A percentile compares a stretch with the other conserved stretches of the same genome.
Evolutionary conservation across 306 rosid genomes (phyloP).

Genomic region (Fragaria ananassa): DNA sequence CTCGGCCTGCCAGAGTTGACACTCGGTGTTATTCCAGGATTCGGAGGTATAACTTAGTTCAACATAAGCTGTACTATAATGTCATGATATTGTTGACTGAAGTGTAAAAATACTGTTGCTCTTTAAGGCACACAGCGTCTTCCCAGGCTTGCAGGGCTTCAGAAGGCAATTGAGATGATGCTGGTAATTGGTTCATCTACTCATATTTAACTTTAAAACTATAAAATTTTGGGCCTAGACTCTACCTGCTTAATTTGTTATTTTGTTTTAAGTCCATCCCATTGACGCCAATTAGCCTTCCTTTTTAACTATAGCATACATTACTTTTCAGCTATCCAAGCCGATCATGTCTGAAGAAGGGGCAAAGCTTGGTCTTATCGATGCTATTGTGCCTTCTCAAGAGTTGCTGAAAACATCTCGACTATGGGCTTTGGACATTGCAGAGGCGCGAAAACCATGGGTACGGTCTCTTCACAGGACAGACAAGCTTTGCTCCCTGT

Average conservation of each 20-base stretch:
- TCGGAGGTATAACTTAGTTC: conserved; percentile 67
- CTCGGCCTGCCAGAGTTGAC: conserved; percentile 92
- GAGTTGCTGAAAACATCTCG: conserved; percentile 79
- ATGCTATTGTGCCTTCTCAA: conserved; percentile 67
- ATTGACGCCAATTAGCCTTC: conserved; percentile 8
- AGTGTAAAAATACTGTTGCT: conserved; percentile 30
- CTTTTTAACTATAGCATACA: not conserved
- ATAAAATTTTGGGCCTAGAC: not conserved
- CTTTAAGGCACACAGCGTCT: conserved; percentile 90
- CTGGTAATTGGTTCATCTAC: conserved; percentile 46
- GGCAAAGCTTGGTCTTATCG: conserved; percentile 79
- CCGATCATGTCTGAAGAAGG: conserved; percentile 92
- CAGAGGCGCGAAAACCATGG: conserved; percentile 71
- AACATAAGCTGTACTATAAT: conserved; percentile 12
- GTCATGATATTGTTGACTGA: conserved; percentile 16
- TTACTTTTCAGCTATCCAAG: conserved; percentile 60
- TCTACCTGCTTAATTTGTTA: not conserved
- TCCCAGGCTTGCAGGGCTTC: conserved; percentile 87
- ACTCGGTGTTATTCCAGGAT: conserved; percentile 92
- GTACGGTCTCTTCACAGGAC: conserved; percentile 83
- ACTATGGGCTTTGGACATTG: conserved; percentile 81
- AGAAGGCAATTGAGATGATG: conserved; percentile 89
- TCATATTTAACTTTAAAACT: not conserved
- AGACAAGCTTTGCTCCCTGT: conserved; percentile 70
- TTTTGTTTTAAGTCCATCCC: not conserved